These are phyloP conservation scores for Pittosporum tobira DNA, from an alignment of 129 eudicot genomes.

Conservation along the genomic window DNA sequence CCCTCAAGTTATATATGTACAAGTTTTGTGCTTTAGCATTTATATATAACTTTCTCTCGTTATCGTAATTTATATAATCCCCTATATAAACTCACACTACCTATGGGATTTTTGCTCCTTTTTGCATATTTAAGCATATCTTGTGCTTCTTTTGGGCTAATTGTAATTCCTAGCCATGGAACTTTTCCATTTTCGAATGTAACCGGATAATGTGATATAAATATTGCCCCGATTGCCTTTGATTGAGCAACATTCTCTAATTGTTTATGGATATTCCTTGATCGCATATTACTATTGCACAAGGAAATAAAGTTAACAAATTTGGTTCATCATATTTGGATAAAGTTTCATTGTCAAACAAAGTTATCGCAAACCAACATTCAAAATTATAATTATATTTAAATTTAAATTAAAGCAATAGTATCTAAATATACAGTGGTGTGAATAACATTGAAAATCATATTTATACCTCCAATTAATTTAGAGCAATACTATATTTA, in stretches of 20 bases:
- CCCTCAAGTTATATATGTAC: too few relatives aligned
- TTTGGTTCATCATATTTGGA: slow-evolving; percentile 22
- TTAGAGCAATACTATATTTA: too few relatives aligned
- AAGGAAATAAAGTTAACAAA: background rate
- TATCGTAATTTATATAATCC: too few relatives aligned
- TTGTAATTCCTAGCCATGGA: slow-evolving; percentile 20
- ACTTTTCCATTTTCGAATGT: background rate
- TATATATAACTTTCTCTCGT: too few relatives aligned
- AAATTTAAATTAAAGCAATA: too few relatives aligned
- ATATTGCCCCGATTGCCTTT: slow-evolving; percentile 9
- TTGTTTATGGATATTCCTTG: background rate
- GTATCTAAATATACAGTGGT: too few relatives aligned
- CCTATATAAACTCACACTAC: too few relatives aligned
- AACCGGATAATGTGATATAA: slow-evolving; percentile 10
- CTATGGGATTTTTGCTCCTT: background rate
- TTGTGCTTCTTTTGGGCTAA: slow-evolving; percentile 19
- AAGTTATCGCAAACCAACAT: too few relatives aligned
- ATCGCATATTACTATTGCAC: slow-evolving; percentile 26
- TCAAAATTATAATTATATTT: too few relatives aligned
- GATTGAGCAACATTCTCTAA: background rate
- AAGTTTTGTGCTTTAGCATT: too few relatives aligned
- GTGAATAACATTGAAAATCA: too few relatives aligned
- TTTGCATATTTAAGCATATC: slow-evolving; percentile 20
- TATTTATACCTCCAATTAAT: too few relatives aligned
- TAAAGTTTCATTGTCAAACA: slow-evolving; percentile 20